Conservation (phyloP, 768 basidiomycete genomes). For the Kwoniella mangroviensis region DNA sequence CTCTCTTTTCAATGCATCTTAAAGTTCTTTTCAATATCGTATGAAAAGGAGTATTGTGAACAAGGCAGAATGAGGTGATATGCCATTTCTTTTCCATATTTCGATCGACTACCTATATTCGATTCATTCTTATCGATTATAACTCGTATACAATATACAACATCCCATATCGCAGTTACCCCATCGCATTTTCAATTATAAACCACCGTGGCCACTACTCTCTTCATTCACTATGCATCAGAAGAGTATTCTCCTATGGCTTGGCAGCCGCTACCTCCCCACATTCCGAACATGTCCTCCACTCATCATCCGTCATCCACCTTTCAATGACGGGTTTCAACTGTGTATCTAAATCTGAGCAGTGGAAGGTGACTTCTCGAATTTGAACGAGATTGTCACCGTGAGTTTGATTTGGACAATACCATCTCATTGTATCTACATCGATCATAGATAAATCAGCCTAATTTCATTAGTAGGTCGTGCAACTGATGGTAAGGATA, state of each 20-base stretch:
- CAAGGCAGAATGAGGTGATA: too few relatives aligned
- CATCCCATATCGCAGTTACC: not conserved
- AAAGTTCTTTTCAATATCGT: not conserved
- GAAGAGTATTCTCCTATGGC: too few relatives aligned
- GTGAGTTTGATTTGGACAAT: slow-evolving; percentile 71
- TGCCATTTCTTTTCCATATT: too few relatives aligned
- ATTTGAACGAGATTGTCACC: slow-evolving; percentile 69
- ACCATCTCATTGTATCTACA: slow-evolving; percentile 88
- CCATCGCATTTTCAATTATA: not conserved
- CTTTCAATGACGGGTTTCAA: slow-evolving; percentile 85
- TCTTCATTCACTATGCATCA: too few relatives aligned
- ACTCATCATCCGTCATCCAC: slow-evolving; percentile 72
- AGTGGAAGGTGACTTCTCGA: slow-evolving; percentile 82
- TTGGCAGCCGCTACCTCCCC: slow-evolving; percentile 69
- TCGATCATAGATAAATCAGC: too few relatives aligned
- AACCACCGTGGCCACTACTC: not conserved
- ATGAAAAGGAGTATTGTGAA: too few relatives aligned
- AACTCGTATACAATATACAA: not conserved
- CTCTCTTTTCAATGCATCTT: not conserved
- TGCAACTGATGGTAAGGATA: not conserved
- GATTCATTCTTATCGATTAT: not conserved
- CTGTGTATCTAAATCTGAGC: slow-evolving; percentile 88
- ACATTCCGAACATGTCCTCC: slow-evolving; percentile 74
- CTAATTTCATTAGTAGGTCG: not conserved
- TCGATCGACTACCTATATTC: too few relatives aligned